phyloP scores from a whole-genome alignment of 2,329 filamentous ascomycete species.

The Neospermospora avenae region DNA sequence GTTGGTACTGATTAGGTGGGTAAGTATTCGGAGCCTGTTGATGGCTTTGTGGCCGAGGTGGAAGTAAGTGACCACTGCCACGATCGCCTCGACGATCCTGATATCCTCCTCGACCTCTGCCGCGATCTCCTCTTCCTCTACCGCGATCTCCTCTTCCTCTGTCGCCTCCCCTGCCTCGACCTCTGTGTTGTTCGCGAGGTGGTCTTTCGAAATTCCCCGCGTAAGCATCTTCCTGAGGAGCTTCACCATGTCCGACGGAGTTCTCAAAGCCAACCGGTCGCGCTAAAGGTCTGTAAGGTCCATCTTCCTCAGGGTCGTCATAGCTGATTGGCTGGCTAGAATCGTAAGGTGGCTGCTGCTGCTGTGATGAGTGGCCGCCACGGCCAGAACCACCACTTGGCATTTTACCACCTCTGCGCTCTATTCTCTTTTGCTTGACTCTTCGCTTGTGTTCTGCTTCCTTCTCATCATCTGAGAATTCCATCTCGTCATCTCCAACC shows the following conservation, averaged over 20 bases:
- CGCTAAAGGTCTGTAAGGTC: constrained; percentile 68
- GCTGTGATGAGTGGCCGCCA: constrained; percentile 37
- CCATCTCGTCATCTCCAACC: constrained; percentile 77
- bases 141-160: constrained; percentile 25
- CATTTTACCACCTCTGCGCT: constrained; percentile 52
- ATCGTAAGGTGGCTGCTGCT: constrained; percentile 34
- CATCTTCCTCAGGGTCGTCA: constrained; percentile 65
- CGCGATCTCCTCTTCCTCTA: constrained; percentile 26
- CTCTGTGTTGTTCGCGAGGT: constrained; percentile 24
- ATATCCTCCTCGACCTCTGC: constrained; percentile 28
- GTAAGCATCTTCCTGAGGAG: constrained; percentile 39
- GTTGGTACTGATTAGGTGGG: constrained; percentile 6
- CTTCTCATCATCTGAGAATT: constrained; percentile 95
- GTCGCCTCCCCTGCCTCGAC: constrained; percentile 27
- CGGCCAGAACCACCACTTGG: constrained; percentile 39
- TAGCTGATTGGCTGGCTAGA: constrained; percentile 54
- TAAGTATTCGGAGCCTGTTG: constrained; percentile 5
- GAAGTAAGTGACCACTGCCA: constrained; percentile 20
- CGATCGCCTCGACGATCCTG: constrained; percentile 22
- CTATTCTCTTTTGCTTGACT: constrained; percentile 62
- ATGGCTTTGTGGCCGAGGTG: constrained; percentile 19
- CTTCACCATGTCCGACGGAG: constrained; percentile 42
- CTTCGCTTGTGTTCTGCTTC: constrained; percentile 77
- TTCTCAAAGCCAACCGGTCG: constrained; percentile 62
- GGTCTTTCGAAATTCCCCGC: constrained; percentile 18